Evolutionary conservation across 345 rosid genomes (phyloP).

Genomic region (Citrus medica): DNA sequence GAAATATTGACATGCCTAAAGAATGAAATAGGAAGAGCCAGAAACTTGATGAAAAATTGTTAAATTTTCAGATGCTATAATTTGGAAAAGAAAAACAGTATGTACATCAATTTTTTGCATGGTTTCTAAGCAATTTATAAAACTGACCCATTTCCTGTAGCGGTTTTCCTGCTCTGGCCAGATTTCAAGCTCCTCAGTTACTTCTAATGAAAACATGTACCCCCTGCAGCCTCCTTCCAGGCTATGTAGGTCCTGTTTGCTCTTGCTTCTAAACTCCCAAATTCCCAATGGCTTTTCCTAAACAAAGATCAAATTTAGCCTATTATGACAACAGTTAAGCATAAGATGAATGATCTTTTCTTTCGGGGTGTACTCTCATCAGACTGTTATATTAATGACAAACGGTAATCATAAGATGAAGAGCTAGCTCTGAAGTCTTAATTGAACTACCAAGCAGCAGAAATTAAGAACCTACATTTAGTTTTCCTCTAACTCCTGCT

Average conservation of each 20-base stretch:
- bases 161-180: constrained; percentile 75
- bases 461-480: constrained; percentile 41
- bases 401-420: too few species aligned
- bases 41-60: background rate
- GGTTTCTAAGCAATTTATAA: background rate
- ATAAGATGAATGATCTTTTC: background rate
- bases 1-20: background rate
- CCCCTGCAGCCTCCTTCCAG: constrained; percentile 57
- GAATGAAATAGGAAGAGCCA: background rate
- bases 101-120: background rate
- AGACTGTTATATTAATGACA: background rate
- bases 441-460: background rate
- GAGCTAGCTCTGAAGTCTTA: background rate
- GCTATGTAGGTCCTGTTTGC: constrained; percentile 35
- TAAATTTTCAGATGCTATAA: background rate
- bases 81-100: background rate
- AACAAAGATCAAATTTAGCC: constrained; percentile 7
- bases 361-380: background rate
- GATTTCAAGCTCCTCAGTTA: constrained; percentile 68
- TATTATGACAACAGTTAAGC: background rate
- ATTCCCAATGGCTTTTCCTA: constrained; percentile 72
- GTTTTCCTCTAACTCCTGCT: constrained; percentile 85
- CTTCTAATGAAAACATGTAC: constrained; percentile 60
- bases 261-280: constrained; percentile 70
- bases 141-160: constrained; percentile 65